Percentiles rank a stretch among this genome's conserved stretches.
These are phyloP conservation scores for Nepenthes gracilis DNA, from an alignment of 148 eudicot genomes.

Conservation along the genomic window DNA sequence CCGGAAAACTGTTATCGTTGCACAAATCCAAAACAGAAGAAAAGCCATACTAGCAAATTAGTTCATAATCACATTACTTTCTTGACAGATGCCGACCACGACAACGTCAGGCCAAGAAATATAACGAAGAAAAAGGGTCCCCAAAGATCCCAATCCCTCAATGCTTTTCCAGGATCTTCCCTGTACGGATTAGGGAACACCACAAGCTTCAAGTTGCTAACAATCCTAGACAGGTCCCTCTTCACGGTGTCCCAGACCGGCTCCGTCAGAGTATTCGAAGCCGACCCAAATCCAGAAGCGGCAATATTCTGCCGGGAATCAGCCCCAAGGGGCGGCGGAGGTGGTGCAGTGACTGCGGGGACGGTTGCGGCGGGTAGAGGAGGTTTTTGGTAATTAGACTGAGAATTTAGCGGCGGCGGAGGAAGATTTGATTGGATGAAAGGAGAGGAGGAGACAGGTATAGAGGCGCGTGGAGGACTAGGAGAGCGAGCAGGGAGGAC, in stretches of 20 bases:
- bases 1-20: no score
- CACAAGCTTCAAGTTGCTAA: constrained; percentile 87
- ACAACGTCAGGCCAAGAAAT: constrained; percentile 69
- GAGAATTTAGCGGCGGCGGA: constrained; percentile 4
- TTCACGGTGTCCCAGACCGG: constrained; percentile 94
- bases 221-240: constrained; percentile 71
- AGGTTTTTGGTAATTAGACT: not conserved
- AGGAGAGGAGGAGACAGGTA: constrained; percentile 32
- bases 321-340: constrained; percentile 1
- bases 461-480: constrained; percentile 37
- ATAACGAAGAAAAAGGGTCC: constrained; percentile 92
- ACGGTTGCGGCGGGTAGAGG: no score
- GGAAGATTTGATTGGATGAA: constrained; percentile 28
- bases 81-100: constrained; percentile 94
- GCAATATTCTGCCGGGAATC: constrained; percentile 5
- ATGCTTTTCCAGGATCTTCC: constrained; percentile 85
- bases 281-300: constrained; percentile 38
- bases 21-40: no score
- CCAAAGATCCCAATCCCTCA: constrained; percentile 98
- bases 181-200: constrained; percentile 84
- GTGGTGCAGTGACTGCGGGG: not conserved
- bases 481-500: constrained; percentile 56
- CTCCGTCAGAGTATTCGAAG: constrained; percentile 74
- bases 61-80: constrained; percentile 29
- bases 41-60: no score